These are phyloP conservation scores for Gnomoniopsis sp. DNA, from an alignment of 2,329 filamentous ascomycete species.

Conservation along the genomic window DNA sequence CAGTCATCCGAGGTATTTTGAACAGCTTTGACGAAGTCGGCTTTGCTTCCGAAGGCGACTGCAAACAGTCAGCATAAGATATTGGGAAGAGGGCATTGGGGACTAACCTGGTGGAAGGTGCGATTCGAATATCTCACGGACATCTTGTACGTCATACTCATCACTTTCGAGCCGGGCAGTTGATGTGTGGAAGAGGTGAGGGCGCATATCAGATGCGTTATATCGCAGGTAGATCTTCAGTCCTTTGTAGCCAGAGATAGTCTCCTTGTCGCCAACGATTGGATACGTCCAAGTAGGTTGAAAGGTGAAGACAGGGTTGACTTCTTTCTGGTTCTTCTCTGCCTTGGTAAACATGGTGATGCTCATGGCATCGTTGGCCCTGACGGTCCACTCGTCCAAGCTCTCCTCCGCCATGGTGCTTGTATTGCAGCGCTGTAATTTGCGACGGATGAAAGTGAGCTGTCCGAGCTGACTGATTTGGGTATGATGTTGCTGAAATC, in stretches of 20 bases:
- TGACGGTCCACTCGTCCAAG: slow-evolving; percentile 38
- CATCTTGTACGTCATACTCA: slow-evolving; percentile 66
- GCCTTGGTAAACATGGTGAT: slow-evolving; percentile 57
- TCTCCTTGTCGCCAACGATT: slow-evolving; percentile 90
- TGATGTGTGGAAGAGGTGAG: slow-evolving; percentile 69
- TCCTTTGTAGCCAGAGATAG: slow-evolving; percentile 84
- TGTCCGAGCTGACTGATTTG: not conserved
- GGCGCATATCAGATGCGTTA: slow-evolving; percentile 70
- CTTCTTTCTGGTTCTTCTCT: slow-evolving; percentile 31
- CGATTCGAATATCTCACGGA: slow-evolving; percentile 59
- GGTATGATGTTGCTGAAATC: too few relatives aligned
- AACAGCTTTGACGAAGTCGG: slow-evolving; percentile 61
- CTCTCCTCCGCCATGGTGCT: slow-evolving; percentile 9
- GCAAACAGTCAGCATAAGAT: slow-evolving; percentile 17
- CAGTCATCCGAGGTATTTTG: slow-evolving; percentile 42
- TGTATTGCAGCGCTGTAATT: not conserved
- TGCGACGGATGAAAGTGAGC: not conserved
- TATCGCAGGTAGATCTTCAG: slow-evolving; percentile 71
- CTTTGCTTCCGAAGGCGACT: slow-evolving; percentile 65
- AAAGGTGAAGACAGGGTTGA: slow-evolving; percentile 65
- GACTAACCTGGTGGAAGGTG: slow-evolving; percentile 65
- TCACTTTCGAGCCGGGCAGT: slow-evolving; percentile 69
- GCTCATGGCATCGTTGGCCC: slow-evolving; percentile 59
- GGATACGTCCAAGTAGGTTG: slow-evolving; percentile 85
- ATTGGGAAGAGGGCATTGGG: not conserved